A percentile compares a stretch with the other conserved stretches of the same genome.
Evolutionary conservation across 768 basidiomycete genomes (phyloP).

Genomic region (Nidula microcarpa): DNA sequence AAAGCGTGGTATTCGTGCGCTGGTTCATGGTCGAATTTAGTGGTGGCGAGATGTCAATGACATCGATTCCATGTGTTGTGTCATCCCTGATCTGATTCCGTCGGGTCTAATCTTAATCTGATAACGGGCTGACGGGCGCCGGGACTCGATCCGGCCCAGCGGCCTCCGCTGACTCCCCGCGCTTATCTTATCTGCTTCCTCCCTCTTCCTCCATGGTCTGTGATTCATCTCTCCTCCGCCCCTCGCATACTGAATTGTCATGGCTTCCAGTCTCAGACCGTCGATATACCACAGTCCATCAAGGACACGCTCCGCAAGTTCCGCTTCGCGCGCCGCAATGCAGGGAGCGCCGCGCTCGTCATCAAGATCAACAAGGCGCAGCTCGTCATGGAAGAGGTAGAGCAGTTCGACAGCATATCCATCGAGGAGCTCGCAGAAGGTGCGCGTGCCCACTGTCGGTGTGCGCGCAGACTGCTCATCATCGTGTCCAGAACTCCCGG

Average conservation of each 20-base stretch:
- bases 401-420: slow-evolving; percentile 70
- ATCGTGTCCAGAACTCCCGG: slow-evolving; percentile 67
- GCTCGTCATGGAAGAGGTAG: slow-evolving; percentile 80
- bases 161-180: background rate
- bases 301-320: slow-evolving; percentile 84
- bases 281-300: slow-evolving; percentile 80
- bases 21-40: no score
- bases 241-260: background rate
- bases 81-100: no score
- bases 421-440: slow-evolving; percentile 90
- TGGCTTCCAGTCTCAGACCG: slow-evolving; percentile 57
- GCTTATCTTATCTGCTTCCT: slow-evolving; percentile 14
- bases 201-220: slow-evolving; percentile 32
- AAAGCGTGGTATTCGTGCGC: no score
- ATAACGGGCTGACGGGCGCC: no score
- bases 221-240: background rate
- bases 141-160: background rate
- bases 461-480: background rate
- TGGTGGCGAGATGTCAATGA: no score
- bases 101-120: no score
- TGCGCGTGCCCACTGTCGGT: slow-evolving; percentile 22
- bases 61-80: no score
- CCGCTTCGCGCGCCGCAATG: slow-evolving; percentile 64
- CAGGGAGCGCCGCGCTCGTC: slow-evolving; percentile 73
- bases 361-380: slow-evolving; percentile 89